phyloP scores from a whole-genome alignment of 495 filamentous ascomycete genomes.

The Hyaloscypha hepaticicola region DNA sequence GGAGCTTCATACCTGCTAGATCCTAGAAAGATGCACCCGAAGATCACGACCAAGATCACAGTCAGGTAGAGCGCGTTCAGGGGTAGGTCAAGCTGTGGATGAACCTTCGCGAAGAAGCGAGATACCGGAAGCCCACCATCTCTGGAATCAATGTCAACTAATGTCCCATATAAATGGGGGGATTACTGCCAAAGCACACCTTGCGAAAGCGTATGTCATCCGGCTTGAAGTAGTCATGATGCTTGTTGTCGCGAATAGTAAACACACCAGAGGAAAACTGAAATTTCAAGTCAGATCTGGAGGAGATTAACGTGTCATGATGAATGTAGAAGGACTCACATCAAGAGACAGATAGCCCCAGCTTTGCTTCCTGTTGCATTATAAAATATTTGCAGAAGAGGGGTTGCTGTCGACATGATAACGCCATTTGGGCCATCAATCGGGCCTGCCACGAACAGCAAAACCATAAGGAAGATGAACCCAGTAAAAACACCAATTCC shows the following conservation, averaged over 20 bases:
- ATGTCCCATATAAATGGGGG: neutral
- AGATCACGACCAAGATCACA: slow-evolving; percentile 60
- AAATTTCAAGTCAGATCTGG: slow-evolving; percentile 25
- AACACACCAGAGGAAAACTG: slow-evolving; percentile 67
- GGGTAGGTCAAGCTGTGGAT: slow-evolving; percentile 62
- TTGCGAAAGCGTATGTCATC: slow-evolving; percentile 74
- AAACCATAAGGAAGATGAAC: slow-evolving; percentile 62
- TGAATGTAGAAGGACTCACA: slow-evolving; percentile 45
- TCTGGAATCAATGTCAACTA: slow-evolving; percentile 32
- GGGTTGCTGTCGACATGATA: slow-evolving; percentile 60
- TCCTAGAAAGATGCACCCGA: slow-evolving; percentile 74
- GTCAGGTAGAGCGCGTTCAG: slow-evolving; percentile 70
- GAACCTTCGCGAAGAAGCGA: slow-evolving; percentile 60
- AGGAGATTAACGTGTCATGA: neutral
- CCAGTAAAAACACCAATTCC: slow-evolving; percentile 38
- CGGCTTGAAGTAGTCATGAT: slow-evolving; percentile 77
- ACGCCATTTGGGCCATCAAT: slow-evolving; percentile 50
- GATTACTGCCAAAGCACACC: neutral
- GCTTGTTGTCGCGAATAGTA: slow-evolving; percentile 67
- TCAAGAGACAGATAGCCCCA: slow-evolving; percentile 65
- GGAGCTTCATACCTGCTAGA: slow-evolving; percentile 44
- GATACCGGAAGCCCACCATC: slow-evolving; percentile 72
- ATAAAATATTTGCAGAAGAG: slow-evolving; percentile 68
- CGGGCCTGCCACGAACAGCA: slow-evolving; percentile 63
- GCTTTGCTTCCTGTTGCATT: slow-evolving; percentile 65